These are phyloP conservation scores for Hymenoscyphus linearis DNA, from an alignment of 2,329 filamentous ascomycete genomes.

Conservation along the genomic window DNA sequence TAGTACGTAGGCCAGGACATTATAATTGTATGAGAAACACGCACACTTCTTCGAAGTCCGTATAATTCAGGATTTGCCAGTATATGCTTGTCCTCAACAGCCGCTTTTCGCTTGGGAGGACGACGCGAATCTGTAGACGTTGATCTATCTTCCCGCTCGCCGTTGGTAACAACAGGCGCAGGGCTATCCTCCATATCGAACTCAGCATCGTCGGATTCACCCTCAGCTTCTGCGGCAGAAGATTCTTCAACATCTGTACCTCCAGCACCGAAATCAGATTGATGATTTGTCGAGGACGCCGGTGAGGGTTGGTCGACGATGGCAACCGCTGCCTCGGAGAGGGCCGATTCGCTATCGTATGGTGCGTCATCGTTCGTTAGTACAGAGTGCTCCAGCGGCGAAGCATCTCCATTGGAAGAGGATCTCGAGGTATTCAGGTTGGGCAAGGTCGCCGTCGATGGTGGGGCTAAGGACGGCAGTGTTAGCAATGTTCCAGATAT, in stretches of 20 bases:
- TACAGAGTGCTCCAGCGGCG: conserved; percentile 46
- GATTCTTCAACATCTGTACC: conserved; percentile 29
- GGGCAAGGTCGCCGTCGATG: conserved; percentile 55
- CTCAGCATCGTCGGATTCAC: conserved; percentile 64
- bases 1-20: conserved; percentile 15
- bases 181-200: conserved; percentile 66
- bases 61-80: conserved; percentile 91
- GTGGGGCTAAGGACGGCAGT: conserved; percentile 49
- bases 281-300: conserved; percentile 39
- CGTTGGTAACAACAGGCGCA: conserved; percentile 43
- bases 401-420: conserved; percentile 62
- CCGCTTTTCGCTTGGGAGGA: conserved; percentile 66
- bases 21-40: conserved; percentile 37
- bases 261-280: conserved; percentile 29
- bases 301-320: conserved; percentile 45
- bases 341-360: conserved; percentile 66
- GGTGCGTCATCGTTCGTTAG: conserved; percentile 37
- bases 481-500: conserved; percentile 37
- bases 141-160: conserved; percentile 47
- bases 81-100: conserved; percentile 72
- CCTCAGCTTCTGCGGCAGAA: conserved; percentile 36
- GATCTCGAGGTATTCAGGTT: conserved; percentile 56
- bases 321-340: conserved; percentile 64
- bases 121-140: conserved; percentile 67
- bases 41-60: conserved; percentile 85